Conservation (phyloP, 2,329 filamentous ascomycete genomes). For the Pseudopyrenochaeta lycopersici region DNA sequence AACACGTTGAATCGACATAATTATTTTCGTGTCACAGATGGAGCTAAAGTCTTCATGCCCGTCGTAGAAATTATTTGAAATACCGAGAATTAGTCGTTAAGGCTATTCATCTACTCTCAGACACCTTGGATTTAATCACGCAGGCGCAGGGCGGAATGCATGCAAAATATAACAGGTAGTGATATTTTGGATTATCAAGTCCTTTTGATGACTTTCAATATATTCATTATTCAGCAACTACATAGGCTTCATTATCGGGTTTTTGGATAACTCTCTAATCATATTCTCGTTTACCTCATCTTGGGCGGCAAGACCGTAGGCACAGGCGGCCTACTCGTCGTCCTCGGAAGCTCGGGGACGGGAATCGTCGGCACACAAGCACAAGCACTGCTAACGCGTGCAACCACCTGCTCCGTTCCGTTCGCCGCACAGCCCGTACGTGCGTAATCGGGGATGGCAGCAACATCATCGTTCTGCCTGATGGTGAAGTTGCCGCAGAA, state of each 20-base stretch:
- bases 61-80: too few species aligned
- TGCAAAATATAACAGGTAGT: too few species aligned
- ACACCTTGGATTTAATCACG: too few species aligned
- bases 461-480: slow-evolving; percentile 24
- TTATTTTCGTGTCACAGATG: too few species aligned
- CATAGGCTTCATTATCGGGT: background rate
- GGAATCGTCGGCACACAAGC: slow-evolving; percentile 31
- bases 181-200: too few species aligned
- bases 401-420: slow-evolving; percentile 15
- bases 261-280: background rate
- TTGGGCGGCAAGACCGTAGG: slow-evolving; percentile 35
- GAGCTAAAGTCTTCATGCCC: too few species aligned
- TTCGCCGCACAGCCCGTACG: slow-evolving; percentile 21
- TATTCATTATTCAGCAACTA: background rate
- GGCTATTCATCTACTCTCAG: too few species aligned
- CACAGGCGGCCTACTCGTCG: slow-evolving; percentile 31
- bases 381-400: slow-evolving; percentile 35
- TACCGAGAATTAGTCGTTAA: too few species aligned
- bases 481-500: slow-evolving; percentile 30
- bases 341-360: slow-evolving; percentile 33
- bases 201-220: too few species aligned
- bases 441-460: slow-evolving; percentile 26
- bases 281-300: slow-evolving; percentile 1
- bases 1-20: slow-evolving; percentile 18
- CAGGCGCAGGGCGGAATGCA: too few species aligned